Base-by-base conservation (phyloP, 768 basidiomycete genomes). In the Lactifluus piperatus region DNA sequence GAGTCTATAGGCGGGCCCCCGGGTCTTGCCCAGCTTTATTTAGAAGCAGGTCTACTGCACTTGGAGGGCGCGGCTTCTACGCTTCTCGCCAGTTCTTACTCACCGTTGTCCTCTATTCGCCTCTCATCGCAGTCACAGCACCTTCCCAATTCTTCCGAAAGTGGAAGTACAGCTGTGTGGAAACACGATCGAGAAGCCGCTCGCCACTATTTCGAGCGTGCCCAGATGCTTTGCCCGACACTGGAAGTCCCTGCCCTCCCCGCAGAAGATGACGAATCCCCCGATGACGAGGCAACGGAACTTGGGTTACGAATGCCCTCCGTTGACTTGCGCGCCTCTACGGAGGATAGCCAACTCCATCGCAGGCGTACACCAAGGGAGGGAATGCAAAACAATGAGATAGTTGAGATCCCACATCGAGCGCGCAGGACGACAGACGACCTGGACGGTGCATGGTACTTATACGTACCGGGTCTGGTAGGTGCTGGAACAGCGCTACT, bases 401-500 rank as follows among this genome's bases (percentile, higher is more conserved):
- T 58, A 27, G 49, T 55, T 45, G 46, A 49, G 27, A 54, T 58
- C 36, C 51, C 60, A 18, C 50, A 58, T 51, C 49, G 62, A 75
- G 79, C 57, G 75, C 84, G 58, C 71, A 76, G 65, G 82, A 77
- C 66, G 82, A 77, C 66, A 51, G 81, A 82, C 22, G 83, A 84
- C 36, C 75, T 85, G 39, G 86, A 89, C 56, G 80, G 76, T 70
- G 78, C 86, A 24, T 91, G 89, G 89, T 91, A 88, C 65, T 65
- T 91, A 50, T 87, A 88, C 60, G 73, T 91, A 41, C 89, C 89
- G 4, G 84, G 86, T 26, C 70, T 91, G 62, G 83, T 91, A 7
- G 89, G 89, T 9, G 89, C 88, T 26, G 89, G 88, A n/a, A 90
- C 88, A 22, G 89, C 89, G 45, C 68, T 91, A 56, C 76, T 90